Conservation (phyloP, 495 filamentous ascomycete genomes). For the Neurospora africana region DNA sequence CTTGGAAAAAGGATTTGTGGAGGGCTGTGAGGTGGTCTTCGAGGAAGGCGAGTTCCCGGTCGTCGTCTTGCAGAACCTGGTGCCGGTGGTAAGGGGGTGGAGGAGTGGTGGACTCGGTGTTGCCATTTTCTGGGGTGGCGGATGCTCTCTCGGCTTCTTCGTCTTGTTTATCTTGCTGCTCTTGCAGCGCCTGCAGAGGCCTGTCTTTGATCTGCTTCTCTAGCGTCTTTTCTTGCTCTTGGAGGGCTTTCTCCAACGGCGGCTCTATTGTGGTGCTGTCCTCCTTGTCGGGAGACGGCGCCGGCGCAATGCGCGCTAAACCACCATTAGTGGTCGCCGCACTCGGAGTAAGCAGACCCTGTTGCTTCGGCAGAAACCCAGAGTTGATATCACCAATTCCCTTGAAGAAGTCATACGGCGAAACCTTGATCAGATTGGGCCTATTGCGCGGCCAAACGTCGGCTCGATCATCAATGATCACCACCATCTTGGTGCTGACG, state of each 20-base stretch:
- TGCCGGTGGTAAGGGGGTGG: slow-evolving; percentile 45
- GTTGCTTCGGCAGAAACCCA: slow-evolving; percentile 83
- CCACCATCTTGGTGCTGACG: slow-evolving; percentile 96
- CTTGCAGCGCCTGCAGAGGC: slow-evolving; percentile 78
- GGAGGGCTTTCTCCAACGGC: slow-evolving; percentile 34
- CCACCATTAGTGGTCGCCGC: slow-evolving; percentile 8
- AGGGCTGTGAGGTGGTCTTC: slow-evolving; percentile 62
- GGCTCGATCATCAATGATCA: slow-evolving; percentile 94
- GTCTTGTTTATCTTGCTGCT: slow-evolving; percentile 76
- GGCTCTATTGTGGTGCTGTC: background rate
- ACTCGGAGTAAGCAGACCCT: slow-evolving; percentile 49
- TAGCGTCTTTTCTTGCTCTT: slow-evolving; percentile 74
- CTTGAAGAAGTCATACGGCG: slow-evolving; percentile 92
- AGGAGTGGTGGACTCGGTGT: slow-evolving; percentile 19
- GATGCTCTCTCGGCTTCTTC: slow-evolving; percentile 47
- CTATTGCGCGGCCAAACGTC: slow-evolving; percentile 97
- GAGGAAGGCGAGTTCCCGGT: slow-evolving; percentile 65
- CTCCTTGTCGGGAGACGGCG: slow-evolving; percentile 8
- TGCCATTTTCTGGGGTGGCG: slow-evolving; percentile 24
- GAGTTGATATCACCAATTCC: slow-evolving; percentile 99
- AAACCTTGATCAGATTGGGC: slow-evolving; percentile 87
- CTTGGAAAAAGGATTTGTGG: slow-evolving; percentile 69
- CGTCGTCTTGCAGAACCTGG: slow-evolving; percentile 75
- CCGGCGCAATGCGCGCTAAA: slow-evolving; percentile 1
- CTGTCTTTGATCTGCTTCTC: slow-evolving; percentile 82